Percentiles rank a stretch among this genome's conserved stretches.
phyloP scores from a whole-genome alignment of 371 early-diverging fungal species.

The Apophysomyces sp. region DNA sequence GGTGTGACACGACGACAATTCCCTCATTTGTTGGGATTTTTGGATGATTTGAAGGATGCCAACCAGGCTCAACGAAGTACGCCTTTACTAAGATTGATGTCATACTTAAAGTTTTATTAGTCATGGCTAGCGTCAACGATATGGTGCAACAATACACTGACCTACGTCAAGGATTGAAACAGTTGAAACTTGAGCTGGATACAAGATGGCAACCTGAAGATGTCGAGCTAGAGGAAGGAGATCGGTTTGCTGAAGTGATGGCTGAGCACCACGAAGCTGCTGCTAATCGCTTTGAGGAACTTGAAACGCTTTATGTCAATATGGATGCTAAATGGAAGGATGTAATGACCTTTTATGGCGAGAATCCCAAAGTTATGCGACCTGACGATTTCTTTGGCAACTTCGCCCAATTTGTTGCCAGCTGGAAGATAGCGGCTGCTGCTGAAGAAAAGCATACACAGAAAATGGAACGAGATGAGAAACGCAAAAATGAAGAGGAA shows the following conservation, averaged over 20 bases:
- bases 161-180: constrained; percentile 31
- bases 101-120: constrained; percentile 2
- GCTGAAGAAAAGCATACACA: constrained; percentile 31
- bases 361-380: constrained; percentile 31
- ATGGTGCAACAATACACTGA: constrained; percentile 40
- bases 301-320: constrained; percentile 40
- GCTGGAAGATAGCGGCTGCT: constrained; percentile 29
- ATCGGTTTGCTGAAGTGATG: constrained; percentile 40
- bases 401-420: constrained; percentile 20
- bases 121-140: constrained; percentile 37
- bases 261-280: constrained; percentile 30
- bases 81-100: neutral
- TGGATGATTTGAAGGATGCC: constrained; percentile 40
- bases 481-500: constrained; percentile 26
- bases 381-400: constrained; percentile 35
- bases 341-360: constrained; percentile 36
- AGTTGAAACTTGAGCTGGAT: constrained; percentile 22
- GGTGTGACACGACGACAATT: constrained; percentile 49
- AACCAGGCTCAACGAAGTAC: constrained; percentile 41
- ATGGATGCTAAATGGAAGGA: constrained; percentile 49
- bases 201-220: constrained; percentile 29
- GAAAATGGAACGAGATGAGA: constrained; percentile 31
- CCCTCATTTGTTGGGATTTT: constrained; percentile 39
- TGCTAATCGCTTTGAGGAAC: constrained; percentile 33
- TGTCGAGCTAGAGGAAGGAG: constrained; percentile 16